A percentile compares a stretch with the other conserved stretches of the same genome.
Conservation (phyloP, 2,329 filamentous ascomycete species). For the Pseudogymnoascus sp. region DNA sequence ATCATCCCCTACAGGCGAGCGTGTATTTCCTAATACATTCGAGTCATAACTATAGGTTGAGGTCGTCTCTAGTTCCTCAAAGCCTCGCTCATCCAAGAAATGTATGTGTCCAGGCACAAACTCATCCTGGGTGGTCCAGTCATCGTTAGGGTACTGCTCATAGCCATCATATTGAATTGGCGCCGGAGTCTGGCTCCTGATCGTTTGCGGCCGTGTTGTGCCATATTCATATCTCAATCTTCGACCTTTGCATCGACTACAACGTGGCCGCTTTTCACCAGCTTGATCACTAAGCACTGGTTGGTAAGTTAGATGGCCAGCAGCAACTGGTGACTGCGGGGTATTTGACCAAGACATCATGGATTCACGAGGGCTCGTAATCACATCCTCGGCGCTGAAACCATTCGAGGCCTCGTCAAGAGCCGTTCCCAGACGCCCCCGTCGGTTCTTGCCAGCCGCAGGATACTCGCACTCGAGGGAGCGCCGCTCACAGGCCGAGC, state of each 20-base stretch:
- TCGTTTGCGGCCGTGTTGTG: neutral
- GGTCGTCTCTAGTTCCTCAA: neutral
- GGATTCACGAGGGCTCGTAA: constrained; percentile 11
- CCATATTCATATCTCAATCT: neutral
- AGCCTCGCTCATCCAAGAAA: neutral
- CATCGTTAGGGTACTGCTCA: neutral
- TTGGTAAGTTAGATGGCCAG: neutral
- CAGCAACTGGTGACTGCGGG: neutral
- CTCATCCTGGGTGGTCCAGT: neutral
- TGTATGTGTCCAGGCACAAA: neutral
- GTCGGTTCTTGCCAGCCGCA: neutral
- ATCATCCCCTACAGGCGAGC: neutral
- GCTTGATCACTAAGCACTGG: neutral
- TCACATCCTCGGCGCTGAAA: neutral
- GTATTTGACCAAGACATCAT: constrained; percentile 12
- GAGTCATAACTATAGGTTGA: neutral
- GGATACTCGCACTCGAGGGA: constrained; percentile 18
- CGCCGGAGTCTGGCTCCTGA: neutral
- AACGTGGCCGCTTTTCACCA: neutral
- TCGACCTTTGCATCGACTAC: neutral
- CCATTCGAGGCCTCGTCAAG: neutral
- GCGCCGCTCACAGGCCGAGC: constrained; percentile 18
- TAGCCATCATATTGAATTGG: neutral
- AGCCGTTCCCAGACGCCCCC: neutral
- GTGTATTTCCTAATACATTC: neutral